phyloP scores from a whole-genome alignment of 345 rosid genomes.

The Laguncularia racemosa region DNA sequence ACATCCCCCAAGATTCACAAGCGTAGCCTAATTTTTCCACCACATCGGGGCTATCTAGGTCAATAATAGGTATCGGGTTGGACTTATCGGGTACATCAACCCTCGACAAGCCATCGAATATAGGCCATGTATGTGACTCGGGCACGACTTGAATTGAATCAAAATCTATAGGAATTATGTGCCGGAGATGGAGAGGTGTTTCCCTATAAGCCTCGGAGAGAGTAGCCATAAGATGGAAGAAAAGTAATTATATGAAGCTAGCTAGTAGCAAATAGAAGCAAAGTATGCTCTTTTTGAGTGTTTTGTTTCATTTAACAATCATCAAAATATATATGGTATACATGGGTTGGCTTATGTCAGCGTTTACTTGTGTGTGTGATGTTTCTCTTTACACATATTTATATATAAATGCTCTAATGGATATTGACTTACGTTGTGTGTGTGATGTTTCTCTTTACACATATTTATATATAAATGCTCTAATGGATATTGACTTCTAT shows the following conservation, averaged over 20 bases:
- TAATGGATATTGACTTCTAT: no score
- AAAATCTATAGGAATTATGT: conserved; percentile 47
- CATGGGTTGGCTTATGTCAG: no score
- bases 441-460: no score
- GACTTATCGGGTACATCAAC: neutral
- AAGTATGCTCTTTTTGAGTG: neutral
- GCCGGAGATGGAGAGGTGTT: conserved; percentile 42
- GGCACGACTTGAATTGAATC: conserved; percentile 36
- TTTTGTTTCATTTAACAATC: no score
- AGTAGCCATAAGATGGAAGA: conserved; percentile 19
- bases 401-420: no score
- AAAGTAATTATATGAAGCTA: no score
- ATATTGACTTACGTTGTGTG: no score
- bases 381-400: no score
- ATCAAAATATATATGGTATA: no score
- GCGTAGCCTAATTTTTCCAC: conserved; percentile 34
- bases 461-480: no score
- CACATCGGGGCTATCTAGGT: conserved; percentile 40
- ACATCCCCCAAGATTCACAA: conserved; percentile 70
- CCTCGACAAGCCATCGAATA: neutral
- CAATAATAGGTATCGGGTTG: conserved; percentile 42
- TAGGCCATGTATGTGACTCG: conserved; percentile 47
- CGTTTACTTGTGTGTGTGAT: no score
- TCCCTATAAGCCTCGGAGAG: conserved; percentile 46
- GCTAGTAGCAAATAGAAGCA: neutral